phyloP scores from a whole-genome alignment of 2,329 filamentous ascomycete genomes.

The Alternaria sp. region DNA sequence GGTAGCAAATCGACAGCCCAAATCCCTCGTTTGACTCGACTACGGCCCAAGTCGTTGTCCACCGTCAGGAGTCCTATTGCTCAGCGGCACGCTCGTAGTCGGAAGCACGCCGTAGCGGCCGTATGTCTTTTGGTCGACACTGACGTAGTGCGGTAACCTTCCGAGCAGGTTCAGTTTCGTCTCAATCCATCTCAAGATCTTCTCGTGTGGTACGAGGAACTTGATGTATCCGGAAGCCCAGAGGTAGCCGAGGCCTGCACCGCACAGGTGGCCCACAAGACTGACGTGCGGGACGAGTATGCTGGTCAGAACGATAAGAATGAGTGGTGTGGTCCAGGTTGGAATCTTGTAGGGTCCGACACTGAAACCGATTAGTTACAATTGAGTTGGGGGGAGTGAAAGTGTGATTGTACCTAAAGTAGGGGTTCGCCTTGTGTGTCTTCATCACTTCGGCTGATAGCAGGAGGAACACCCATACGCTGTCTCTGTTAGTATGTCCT shows the following conservation, averaged over 20 bases:
- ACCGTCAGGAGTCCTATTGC: constrained; percentile 39
- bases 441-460: constrained; percentile 86
- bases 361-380: constrained; percentile 43
- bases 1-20: background rate
- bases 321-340: constrained; percentile 90
- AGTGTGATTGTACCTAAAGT: constrained; percentile 64
- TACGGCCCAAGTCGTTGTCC: constrained; percentile 44
- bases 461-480: constrained; percentile 92
- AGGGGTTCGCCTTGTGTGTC: constrained; percentile 82
- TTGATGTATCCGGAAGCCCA: constrained; percentile 91
- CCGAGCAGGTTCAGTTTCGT: constrained; percentile 85
- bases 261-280: constrained; percentile 86
- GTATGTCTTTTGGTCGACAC: constrained; percentile 94
- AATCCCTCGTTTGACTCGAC: background rate
- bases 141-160: constrained; percentile 89
- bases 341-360: constrained; percentile 76
- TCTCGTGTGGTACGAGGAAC: constrained; percentile 88
- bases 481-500: constrained; percentile 50
- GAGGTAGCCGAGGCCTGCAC: constrained; percentile 83
- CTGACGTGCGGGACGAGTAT: constrained; percentile 83
- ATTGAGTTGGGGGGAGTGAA: constrained; percentile 45
- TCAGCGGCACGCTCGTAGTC: constrained; percentile 33
- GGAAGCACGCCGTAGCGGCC: constrained; percentile 91
- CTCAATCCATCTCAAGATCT: constrained; percentile 87
- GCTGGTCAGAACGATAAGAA: constrained; percentile 76